Conservation (phyloP, 331 rosid genomes). For the Stylosanthes scabra region DNA sequence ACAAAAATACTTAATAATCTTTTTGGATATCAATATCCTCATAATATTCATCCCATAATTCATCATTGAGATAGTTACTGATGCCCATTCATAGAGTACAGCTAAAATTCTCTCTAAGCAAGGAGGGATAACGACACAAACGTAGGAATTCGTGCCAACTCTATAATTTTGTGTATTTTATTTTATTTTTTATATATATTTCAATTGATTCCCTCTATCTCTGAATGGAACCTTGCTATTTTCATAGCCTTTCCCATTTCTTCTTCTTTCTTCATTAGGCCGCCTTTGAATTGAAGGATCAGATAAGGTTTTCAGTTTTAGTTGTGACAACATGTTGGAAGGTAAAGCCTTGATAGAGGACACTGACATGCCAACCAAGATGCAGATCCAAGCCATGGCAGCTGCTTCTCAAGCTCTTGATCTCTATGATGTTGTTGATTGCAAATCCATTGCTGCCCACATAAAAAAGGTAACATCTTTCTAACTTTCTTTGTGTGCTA, state of each 20-base stretch:
- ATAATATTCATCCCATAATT: background rate
- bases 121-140: constrained; percentile 44
- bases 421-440: constrained; percentile 87
- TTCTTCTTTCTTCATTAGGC: constrained; percentile 4
- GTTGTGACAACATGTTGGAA: constrained; percentile 75
- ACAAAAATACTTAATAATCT: background rate
- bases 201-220: constrained; percentile 40
- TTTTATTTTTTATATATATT: no score
- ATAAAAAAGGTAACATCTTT: constrained; percentile 74
- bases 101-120: constrained; percentile 23
- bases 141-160: constrained; percentile 48
- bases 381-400: constrained; percentile 98
- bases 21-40: constrained; percentile 29
- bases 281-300: constrained; percentile 18
- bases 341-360: constrained; percentile 88
- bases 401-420: constrained; percentile 96
- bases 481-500: no score
- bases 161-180: background rate
- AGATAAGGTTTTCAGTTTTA: constrained; percentile 26
- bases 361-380: constrained; percentile 92
- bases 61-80: background rate
- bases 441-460: constrained; percentile 93
- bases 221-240: constrained; percentile 32
- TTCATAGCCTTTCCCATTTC: background rate
- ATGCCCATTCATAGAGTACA: constrained; percentile 9